These are phyloP conservation scores for Sphaceloma murrayae DNA, from an alignment of 2,329 filamentous ascomycete genomes.

Conservation along the genomic window DNA sequence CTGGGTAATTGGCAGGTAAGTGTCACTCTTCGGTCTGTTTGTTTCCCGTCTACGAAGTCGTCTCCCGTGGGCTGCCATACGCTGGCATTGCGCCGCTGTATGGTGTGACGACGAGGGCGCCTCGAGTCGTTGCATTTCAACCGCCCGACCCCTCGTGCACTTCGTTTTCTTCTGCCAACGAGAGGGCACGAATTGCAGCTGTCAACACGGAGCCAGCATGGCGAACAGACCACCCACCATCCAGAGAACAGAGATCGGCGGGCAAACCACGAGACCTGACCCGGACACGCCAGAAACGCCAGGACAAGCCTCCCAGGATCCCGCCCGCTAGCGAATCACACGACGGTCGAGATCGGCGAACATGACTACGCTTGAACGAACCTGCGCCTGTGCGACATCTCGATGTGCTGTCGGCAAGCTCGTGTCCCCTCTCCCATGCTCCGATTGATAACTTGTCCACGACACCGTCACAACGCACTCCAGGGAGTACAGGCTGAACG, in stretches of 20 bases:
- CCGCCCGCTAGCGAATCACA: conserved; percentile 8
- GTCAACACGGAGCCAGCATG: background rate
- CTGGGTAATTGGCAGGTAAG: too few relatives aligned
- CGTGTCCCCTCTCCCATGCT: too few relatives aligned
- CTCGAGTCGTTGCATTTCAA: conserved; percentile 11
- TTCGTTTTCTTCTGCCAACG: too few relatives aligned
- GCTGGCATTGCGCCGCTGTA: background rate
- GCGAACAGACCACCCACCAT: conserved; percentile 1
- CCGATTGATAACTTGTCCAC: too few relatives aligned
- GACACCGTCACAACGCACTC: too few relatives aligned
- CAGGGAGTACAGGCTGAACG: too few relatives aligned
- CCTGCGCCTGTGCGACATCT: too few relatives aligned
- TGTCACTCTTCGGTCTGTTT: too few relatives aligned
- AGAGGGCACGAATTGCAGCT: too few relatives aligned
- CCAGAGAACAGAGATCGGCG: conserved; percentile 1
- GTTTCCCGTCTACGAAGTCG: too few relatives aligned
- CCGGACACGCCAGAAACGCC: too few relatives aligned
- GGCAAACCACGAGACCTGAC: conserved; percentile 12
- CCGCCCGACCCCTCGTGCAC: conserved; percentile 7
- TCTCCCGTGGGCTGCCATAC: too few relatives aligned
- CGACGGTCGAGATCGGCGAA: conserved; percentile 7
- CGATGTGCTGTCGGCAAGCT: background rate
- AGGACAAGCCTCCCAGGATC: background rate
- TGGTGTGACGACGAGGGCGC: conserved; percentile 9
- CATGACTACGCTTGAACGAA: background rate